A percentile compares a stretch with the other conserved stretches of the same genome.
Evolutionary conservation across 2,329 filamentous ascomycete species (phyloP).

Genomic region (Neofusicoccum laricinum): DNA sequence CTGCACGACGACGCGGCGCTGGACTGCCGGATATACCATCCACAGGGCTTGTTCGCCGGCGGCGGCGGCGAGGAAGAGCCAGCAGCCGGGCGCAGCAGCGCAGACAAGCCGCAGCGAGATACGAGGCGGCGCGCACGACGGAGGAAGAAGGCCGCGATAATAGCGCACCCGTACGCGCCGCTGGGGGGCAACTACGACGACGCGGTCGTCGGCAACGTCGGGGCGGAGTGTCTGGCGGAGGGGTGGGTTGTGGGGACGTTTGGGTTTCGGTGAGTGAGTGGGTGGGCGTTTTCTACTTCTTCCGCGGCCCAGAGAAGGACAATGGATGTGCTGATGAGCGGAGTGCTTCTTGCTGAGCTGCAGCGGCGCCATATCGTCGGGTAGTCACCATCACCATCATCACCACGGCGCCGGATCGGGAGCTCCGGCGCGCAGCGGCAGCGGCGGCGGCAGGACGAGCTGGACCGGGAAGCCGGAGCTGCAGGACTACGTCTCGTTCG

Average conservation of each 20-base stretch:
- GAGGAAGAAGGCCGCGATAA: slow-evolving; percentile 52
- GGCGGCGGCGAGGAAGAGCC: background rate
- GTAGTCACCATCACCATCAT: background rate
- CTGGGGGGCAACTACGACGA: slow-evolving; percentile 86
- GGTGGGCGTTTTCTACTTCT: background rate
- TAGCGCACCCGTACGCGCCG: slow-evolving; percentile 89
- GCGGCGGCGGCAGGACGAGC: slow-evolving; percentile 69
- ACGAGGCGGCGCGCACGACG: slow-evolving; percentile 24
- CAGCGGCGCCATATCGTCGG: slow-evolving; percentile 70
- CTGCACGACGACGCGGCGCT: slow-evolving; percentile 73
- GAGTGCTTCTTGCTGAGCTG: background rate
- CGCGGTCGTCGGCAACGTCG: slow-evolving; percentile 66
- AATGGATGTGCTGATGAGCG: background rate
- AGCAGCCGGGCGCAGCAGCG: background rate
- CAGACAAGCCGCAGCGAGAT: background rate
- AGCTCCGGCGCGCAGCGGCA: background rate
- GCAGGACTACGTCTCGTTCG: slow-evolving; percentile 77
- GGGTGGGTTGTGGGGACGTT: slow-evolving; percentile 83
- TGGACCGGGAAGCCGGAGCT: slow-evolving; percentile 83
- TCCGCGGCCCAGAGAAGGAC: no score
- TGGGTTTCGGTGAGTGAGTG: slow-evolving; percentile 71
- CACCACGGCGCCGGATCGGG: background rate
- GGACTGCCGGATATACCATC: slow-evolving; percentile 74
- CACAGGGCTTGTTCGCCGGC: background rate
- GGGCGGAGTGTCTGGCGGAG: slow-evolving; percentile 60